phyloP scores from a whole-genome alignment of 345 rosid genomes.

The Leavenworthia alabamica region DNA sequence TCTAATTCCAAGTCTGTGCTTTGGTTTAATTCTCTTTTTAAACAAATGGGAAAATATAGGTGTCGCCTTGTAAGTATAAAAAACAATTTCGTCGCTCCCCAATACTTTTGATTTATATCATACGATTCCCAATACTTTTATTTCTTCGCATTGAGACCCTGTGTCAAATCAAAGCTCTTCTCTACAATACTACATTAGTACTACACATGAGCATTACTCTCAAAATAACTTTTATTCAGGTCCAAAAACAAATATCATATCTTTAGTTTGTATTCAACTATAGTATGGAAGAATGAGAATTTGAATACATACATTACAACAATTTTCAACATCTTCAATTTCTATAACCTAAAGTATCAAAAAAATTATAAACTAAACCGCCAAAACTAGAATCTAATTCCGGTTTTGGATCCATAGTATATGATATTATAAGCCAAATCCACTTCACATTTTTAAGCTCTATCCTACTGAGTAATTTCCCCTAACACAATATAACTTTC shows the following conservation, averaged over 20 bases:
- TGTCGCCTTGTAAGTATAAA: background rate
- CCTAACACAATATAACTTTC: constrained; percentile 51
- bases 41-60: background rate
- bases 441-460: background rate
- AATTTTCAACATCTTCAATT: background rate
- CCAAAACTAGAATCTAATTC: background rate
- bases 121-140: background rate
- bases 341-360: constrained; percentile 1
- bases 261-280: constrained; percentile 8
- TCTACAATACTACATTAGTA: background rate
- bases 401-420: background rate
- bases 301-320: background rate
- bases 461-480: constrained; percentile 32
- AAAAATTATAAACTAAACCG: background rate
- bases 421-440: background rate
- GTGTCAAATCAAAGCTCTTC: background rate
- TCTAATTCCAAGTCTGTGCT: background rate
- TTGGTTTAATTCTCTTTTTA: constrained; percentile 2
- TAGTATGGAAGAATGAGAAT: background rate
- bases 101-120: background rate
- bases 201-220: background rate
- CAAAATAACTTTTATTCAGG: background rate
- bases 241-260: background rate
- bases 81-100: background rate
- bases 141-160: background rate